These are phyloP conservation scores for Colletotrichum endophyticum DNA, from an alignment of 2,329 filamentous ascomycete species.

Conservation along the genomic window DNA sequence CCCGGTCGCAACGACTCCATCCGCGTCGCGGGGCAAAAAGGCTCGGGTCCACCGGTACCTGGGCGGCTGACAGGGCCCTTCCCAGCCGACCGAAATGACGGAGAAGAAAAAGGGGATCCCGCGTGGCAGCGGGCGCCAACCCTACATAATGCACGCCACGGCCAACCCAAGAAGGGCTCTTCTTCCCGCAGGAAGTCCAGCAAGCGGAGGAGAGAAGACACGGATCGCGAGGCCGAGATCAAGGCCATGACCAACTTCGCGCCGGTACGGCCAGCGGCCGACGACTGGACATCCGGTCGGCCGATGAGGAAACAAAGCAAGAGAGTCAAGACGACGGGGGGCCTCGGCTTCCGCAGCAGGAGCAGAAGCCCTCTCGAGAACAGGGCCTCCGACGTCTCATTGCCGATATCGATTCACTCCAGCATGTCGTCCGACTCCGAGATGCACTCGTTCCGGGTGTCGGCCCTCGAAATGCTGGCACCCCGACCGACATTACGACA, in stretches of 20 bases:
- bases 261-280: constrained; percentile 66
- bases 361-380: constrained; percentile 50
- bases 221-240: constrained; percentile 85
- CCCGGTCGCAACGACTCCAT: constrained; percentile 62
- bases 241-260: constrained; percentile 78
- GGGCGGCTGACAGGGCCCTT: constrained; percentile 16
- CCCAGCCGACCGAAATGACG: constrained; percentile 21
- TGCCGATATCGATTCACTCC: constrained; percentile 78
- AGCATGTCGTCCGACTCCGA: constrained; percentile 78
- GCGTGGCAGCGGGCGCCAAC: constrained; percentile 47
- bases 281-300: constrained; percentile 64
- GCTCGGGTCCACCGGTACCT: constrained; percentile 17
- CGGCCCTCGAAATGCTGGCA: constrained; percentile 79
- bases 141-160: constrained; percentile 64
- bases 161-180: constrained; percentile 56
- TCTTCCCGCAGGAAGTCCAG: constrained; percentile 70
- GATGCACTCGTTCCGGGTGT: constrained; percentile 78
- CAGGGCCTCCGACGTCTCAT: constrained; percentile 73
- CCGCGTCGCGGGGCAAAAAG: constrained; percentile 35
- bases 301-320: constrained; percentile 68
- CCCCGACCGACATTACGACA: constrained; percentile 85
- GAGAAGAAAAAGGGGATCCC: constrained; percentile 21
- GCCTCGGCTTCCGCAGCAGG: constrained; percentile 50
- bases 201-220: constrained; percentile 78
- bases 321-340: constrained; percentile 58